A percentile compares a stretch with the other conserved stretches of the same genome.
Conservation (phyloP, 2,329 filamentous ascomycete species). For the Cercospora zeae-maydis region DNA sequence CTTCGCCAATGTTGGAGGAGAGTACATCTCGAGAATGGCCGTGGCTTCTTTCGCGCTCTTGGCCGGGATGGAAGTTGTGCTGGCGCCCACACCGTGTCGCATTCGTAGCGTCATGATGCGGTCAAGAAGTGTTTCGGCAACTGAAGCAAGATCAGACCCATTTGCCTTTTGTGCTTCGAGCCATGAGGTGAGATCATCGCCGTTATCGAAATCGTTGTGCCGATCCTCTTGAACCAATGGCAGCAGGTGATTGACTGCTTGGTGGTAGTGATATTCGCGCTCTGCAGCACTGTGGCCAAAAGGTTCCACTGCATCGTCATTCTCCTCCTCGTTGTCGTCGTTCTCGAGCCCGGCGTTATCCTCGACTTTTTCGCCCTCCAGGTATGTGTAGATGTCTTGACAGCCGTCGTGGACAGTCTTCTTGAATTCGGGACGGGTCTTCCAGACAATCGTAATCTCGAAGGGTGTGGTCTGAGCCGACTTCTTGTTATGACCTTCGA, state of each 20-base stretch:
- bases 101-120: neutral
- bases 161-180: neutral
- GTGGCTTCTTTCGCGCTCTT: neutral
- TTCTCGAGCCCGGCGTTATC: neutral
- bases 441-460: neutral
- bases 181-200: neutral
- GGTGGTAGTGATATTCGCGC: neutral
- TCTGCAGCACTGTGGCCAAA: neutral
- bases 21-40: constrained; percentile 14
- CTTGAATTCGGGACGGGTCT: neutral
- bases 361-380: neutral
- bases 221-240: neutral
- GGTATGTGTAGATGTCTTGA: neutral
- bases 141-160: neutral
- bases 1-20: no score
- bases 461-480: neutral
- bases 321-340: neutral
- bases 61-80: neutral
- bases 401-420: neutral
- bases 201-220: neutral
- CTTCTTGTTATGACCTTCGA: constrained; percentile 9
- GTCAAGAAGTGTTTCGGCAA: neutral
- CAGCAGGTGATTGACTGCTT: neutral
- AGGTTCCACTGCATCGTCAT: neutral
- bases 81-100: constrained; percentile 1